Percentiles rank a stretch among this genome's conserved stretches.
phyloP scores from a whole-genome alignment of 2,329 filamentous ascomycete genomes.

The Eutypa lata region DNA sequence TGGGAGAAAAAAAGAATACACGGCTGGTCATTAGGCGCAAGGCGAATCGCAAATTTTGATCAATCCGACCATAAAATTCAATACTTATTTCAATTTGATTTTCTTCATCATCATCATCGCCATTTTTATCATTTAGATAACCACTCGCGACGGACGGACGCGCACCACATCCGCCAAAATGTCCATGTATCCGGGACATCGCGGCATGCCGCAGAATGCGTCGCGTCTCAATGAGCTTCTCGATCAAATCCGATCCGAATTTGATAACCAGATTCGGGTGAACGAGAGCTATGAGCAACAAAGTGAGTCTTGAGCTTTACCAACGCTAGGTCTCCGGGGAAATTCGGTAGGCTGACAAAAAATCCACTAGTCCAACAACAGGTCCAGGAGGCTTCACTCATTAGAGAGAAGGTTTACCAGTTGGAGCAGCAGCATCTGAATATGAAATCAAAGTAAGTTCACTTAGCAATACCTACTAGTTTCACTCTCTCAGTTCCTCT shows the following conservation, averaged over 20 bases:
- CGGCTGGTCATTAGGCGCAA: not conserved
- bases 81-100: not conserved
- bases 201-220: conserved; percentile 64
- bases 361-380: conserved; percentile 71
- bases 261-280: conserved; percentile 78
- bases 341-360: conserved; percentile 15
- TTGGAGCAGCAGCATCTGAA: conserved; percentile 86
- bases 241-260: conserved; percentile 86
- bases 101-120: not conserved
- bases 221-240: conserved; percentile 85
- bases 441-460: conserved; percentile 83
- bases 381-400: conserved; percentile 91
- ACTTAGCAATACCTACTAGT: not conserved
- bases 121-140: not conserved
- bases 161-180: conserved; percentile 31
- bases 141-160: not conserved
- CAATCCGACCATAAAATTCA: not conserved
- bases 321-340: conserved; percentile 1
- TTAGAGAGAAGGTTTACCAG: conserved; percentile 87
- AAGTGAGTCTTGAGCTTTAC: conserved; percentile 59
- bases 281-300: conserved; percentile 89
- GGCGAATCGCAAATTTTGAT: not conserved
- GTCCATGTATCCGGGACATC: conserved; percentile 84
- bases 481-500: not conserved
- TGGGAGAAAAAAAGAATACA: not conserved